Percentiles rank a stretch among this genome's conserved stretches.
Conservation (phyloP, 805 yeast species). For the Cyberlindnera japonica region DNA sequence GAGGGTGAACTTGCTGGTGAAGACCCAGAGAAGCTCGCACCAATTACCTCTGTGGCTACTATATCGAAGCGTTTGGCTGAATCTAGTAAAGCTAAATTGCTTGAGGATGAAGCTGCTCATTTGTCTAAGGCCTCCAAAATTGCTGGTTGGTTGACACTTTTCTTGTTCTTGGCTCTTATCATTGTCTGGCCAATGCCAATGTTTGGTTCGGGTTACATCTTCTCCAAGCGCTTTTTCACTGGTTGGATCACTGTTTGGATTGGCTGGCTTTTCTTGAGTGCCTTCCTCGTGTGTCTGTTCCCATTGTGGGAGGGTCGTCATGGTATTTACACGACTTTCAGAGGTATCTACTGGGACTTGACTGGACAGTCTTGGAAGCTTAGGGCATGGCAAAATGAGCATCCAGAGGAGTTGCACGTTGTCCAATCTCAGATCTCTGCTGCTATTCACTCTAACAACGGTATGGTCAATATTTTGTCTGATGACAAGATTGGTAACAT, state of each 20-base stretch:
- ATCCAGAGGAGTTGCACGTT: slow-evolving; percentile 74
- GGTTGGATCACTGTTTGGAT: slow-evolving; percentile 86
- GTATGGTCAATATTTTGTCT: slow-evolving; percentile 7
- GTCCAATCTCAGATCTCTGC: slow-evolving; percentile 62
- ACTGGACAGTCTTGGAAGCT: slow-evolving; percentile 73
- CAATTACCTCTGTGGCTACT: slow-evolving; percentile 31
- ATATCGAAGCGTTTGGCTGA: slow-evolving; percentile 29
- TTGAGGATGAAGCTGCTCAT: slow-evolving; percentile 48
- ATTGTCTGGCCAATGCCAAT: slow-evolving; percentile 93
- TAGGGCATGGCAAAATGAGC: slow-evolving; percentile 66
- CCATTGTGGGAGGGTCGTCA: slow-evolving; percentile 75
- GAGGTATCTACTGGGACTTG: slow-evolving; percentile 85
- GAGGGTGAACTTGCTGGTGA: slow-evolving; percentile 2
- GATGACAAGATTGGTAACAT: slow-evolving; percentile 20
- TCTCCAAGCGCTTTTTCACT: slow-evolving; percentile 72
- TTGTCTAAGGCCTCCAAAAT: slow-evolving; percentile 55
- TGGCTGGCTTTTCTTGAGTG: slow-evolving; percentile 74
- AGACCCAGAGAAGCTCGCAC: slow-evolving; percentile 25
- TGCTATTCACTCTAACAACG: slow-evolving; percentile 24
- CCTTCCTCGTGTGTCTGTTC: slow-evolving; percentile 56
- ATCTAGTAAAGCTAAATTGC: slow-evolving; percentile 22
- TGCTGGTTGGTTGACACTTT: slow-evolving; percentile 58
- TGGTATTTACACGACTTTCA: slow-evolving; percentile 56
- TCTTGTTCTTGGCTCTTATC: slow-evolving; percentile 59
- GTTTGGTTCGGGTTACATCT: slow-evolving; percentile 78